Conservation (phyloP, 805 yeast genomes). For the Komagataella pseudopastoris region DNA sequence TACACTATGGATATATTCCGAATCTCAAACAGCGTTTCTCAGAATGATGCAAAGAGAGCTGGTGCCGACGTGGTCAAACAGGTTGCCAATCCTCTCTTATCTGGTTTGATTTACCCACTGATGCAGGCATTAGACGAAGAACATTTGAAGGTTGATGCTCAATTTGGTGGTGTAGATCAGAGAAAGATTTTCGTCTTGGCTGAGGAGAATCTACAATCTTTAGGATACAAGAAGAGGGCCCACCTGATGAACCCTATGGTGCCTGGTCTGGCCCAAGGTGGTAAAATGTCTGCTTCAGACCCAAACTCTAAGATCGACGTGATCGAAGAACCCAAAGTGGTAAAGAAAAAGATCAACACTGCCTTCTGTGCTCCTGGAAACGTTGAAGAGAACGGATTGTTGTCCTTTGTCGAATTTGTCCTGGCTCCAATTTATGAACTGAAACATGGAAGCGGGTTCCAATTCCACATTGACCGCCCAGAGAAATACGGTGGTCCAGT, state of each 20-base stretch:
- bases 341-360: slow-evolving; percentile 79
- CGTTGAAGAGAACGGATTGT: slow-evolving; percentile 80
- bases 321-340: slow-evolving; percentile 76
- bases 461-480: slow-evolving; percentile 75
- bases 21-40: slow-evolving; percentile 73
- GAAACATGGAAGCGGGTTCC: slow-evolving; percentile 46
- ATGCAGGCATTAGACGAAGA: slow-evolving; percentile 99
- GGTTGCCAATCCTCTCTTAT: slow-evolving; percentile 82
- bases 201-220: slow-evolving; percentile 75
- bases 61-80: slow-evolving; percentile 99
- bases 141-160: slow-evolving; percentile 77
- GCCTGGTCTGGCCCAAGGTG: slow-evolving; percentile 94
- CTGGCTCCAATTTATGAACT: slow-evolving; percentile 78
- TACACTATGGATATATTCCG: slow-evolving; percentile 86
- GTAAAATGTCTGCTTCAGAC: slow-evolving; percentile 97
- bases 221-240: slow-evolving; percentile 95
- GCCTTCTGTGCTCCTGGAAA: slow-evolving; percentile 96
- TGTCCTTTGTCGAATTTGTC: slow-evolving; percentile 77
- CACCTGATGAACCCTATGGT: slow-evolving; percentile 99
- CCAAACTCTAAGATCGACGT: slow-evolving; percentile 95
- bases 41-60: slow-evolving; percentile 95
- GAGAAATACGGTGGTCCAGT: slow-evolving; percentile 96
- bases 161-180: slow-evolving; percentile 98
- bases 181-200: slow-evolving; percentile 95
- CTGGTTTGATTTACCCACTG: slow-evolving; percentile 92